A percentile compares a stretch with the other conserved stretches of the same genome.
These are phyloP conservation scores for Aspergillus nanangensis DNA, from an alignment of 495 filamentous ascomycete species.

Conservation along the genomic window DNA sequence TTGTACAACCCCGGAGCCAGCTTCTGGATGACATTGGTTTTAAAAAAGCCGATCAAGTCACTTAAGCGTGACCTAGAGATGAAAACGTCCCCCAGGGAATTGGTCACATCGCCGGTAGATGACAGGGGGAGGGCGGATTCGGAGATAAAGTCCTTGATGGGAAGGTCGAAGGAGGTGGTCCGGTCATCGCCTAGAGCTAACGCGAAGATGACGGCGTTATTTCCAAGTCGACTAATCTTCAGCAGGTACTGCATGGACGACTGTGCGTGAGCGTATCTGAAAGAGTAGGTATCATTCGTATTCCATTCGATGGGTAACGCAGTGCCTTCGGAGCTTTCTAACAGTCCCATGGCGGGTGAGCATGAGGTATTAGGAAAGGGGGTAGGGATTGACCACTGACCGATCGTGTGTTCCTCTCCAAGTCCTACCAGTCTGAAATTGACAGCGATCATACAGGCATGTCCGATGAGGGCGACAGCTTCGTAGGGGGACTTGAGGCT, in stretches of 20 bases:
- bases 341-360: constrained; percentile 5
- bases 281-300: constrained; percentile 60
- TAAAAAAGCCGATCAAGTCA: constrained; percentile 65
- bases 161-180: constrained; percentile 71
- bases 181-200: constrained; percentile 76
- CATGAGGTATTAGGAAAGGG: not conserved
- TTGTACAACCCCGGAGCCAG: constrained; percentile 70
- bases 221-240: constrained; percentile 75
- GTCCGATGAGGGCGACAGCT: constrained; percentile 76
- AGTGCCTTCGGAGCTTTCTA: constrained; percentile 44
- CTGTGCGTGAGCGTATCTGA: constrained; percentile 87
- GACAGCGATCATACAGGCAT: constrained; percentile 76
- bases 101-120: constrained; percentile 28
- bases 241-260: constrained; percentile 82
- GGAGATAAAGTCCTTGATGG: constrained; percentile 71
- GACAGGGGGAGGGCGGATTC: constrained; percentile 53
- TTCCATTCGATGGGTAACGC: constrained; percentile 82
- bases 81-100: constrained; percentile 63
- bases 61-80: constrained; percentile 62
- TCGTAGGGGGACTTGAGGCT: constrained; percentile 76
- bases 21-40: constrained; percentile 74
- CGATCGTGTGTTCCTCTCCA: constrained; percentile 68
- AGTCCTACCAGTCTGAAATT: constrained; percentile 82
- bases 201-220: constrained; percentile 77
- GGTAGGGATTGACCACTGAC: constrained; percentile 29